Evolutionary conservation across 169 alveolate species (phyloP).

Genomic region (Plasmodium coatneyi): DNA sequence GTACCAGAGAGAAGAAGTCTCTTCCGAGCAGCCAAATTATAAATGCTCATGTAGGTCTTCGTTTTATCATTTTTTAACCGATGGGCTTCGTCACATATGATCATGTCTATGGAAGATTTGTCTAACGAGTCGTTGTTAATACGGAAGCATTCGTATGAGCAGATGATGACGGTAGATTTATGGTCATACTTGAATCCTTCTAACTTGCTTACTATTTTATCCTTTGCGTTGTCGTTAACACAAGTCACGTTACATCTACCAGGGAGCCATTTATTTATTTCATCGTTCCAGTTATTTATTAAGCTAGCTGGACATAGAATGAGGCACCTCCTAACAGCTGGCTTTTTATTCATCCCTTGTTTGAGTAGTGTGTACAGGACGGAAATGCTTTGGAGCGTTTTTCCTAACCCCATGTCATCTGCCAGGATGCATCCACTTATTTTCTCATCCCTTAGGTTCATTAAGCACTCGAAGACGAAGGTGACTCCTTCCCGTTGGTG

Average conservation of each 20-base stretch:
- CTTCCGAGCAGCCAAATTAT: conserved; percentile 90
- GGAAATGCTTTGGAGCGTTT: conserved; percentile 91
- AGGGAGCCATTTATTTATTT: conserved; percentile 93
- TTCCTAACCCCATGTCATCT: conserved; percentile 95
- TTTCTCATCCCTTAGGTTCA: conserved; percentile 90
- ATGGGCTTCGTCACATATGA: conserved; percentile 97
- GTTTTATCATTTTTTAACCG: conserved; percentile 94
- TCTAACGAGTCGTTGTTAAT: conserved; percentile 87
- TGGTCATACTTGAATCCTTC: conserved; percentile 91
- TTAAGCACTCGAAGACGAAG: conserved; percentile 92
- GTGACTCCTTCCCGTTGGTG: conserved; percentile 93
- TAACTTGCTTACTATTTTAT: conserved; percentile 90
- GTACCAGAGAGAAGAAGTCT: conserved; percentile 92
- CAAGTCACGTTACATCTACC: conserved; percentile 91
- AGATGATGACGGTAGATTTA: conserved; percentile 87
- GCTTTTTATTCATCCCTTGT: conserved; percentile 88
- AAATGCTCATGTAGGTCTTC: conserved; percentile 90
- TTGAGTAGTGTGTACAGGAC: conserved; percentile 91
- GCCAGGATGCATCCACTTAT: conserved; percentile 94
- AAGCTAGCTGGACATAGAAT: conserved; percentile 95
- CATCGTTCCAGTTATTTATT: conserved; percentile 94
- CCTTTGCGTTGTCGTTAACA: conserved; percentile 90
- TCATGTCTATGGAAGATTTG: conserved; percentile 93
- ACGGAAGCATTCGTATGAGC: conserved; percentile 94
- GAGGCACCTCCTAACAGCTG: conserved; percentile 91